phyloP scores from a whole-genome alignment of 768 basidiomycete species.

The Lactarius vividus region DNA sequence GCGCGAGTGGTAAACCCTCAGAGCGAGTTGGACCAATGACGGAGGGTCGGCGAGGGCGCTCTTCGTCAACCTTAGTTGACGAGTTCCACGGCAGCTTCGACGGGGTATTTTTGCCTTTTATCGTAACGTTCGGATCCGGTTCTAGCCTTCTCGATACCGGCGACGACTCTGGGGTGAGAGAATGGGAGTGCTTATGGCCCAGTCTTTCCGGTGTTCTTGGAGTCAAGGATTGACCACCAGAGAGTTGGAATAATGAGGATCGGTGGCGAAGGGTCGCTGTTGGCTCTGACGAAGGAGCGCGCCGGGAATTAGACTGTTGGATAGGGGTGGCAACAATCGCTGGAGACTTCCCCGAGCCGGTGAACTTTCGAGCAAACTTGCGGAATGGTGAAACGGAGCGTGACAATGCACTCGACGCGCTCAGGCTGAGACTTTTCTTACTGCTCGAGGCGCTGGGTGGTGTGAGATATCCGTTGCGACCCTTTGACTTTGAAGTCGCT shows the following conservation, averaged over 20 bases:
- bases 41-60: conserved; percentile 50
- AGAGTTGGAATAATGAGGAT: conserved; percentile 59
- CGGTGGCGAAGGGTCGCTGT: conserved; percentile 51
- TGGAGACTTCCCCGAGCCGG: conserved; percentile 41
- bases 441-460: conserved; percentile 51
- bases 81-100: conserved; percentile 63
- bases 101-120: conserved; percentile 36
- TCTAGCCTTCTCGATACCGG: conserved; percentile 44
- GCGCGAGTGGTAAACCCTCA: conserved; percentile 10
- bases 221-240: conserved; percentile 40
- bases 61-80: conserved; percentile 71
- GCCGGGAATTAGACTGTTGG: conserved; percentile 43
- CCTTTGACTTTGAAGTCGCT: conserved; percentile 42
- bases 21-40: conserved; percentile 34
- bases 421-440: conserved; percentile 38
- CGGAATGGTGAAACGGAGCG: conserved; percentile 79
- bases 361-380: conserved; percentile 71
- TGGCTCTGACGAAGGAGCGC: conserved; percentile 56
- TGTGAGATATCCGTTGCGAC: conserved; percentile 56
- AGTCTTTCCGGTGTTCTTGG: conserved; percentile 57
- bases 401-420: conserved; percentile 56
- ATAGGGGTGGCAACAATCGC: conserved; percentile 43
- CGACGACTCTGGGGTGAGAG: conserved; percentile 68
- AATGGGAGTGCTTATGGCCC: conserved; percentile 66
- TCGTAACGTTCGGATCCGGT: conserved; percentile 38